phyloP scores from a whole-genome alignment of 75 land plant genomes.

The Sequoia sempervirens region DNA sequence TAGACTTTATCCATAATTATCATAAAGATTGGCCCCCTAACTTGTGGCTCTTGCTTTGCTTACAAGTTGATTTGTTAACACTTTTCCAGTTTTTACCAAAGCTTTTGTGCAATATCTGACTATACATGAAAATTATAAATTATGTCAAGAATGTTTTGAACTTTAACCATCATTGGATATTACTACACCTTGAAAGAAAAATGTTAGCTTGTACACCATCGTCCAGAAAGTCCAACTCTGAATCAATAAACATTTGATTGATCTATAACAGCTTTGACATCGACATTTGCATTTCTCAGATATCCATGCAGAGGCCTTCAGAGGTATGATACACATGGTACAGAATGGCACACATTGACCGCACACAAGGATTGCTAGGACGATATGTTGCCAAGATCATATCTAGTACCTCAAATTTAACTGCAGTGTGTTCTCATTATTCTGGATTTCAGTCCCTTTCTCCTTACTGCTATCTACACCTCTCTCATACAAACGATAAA shows the following conservation, averaged over 20 bases:
- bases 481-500: slow-evolving; percentile 71
- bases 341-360: background rate
- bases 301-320: background rate
- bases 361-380: background rate
- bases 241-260: background rate
- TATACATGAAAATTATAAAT: background rate
- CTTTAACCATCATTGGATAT: background rate
- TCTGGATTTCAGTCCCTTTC: background rate
- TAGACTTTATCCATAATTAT: background rate
- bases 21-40: background rate
- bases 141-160: background rate
- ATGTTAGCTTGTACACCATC: background rate
- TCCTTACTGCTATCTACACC: background rate
- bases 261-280: background rate
- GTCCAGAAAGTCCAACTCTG: background rate
- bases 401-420: background rate
- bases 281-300: background rate
- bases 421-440: slow-evolving; percentile 1
- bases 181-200: background rate
- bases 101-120: background rate
- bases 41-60: background rate
- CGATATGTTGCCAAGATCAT: background rate
- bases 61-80: background rate
- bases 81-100: background rate
- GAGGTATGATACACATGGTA: background rate